Evolutionary conservation across 139 green algal species (phyloP).

Genomic region (Bryopsis sp.): DNA sequence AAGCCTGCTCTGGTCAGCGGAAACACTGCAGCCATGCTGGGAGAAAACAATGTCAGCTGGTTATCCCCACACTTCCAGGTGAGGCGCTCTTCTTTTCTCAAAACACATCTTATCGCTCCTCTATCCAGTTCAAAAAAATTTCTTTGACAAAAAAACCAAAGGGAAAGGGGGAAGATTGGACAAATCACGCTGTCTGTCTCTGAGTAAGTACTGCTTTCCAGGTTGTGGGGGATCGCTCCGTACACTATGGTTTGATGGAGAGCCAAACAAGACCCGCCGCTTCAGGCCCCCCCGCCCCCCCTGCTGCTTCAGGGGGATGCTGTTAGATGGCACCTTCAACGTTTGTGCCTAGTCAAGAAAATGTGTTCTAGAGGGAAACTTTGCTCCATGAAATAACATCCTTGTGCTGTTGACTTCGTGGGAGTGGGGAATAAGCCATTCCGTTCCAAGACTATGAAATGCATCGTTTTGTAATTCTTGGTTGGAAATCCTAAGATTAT

Average conservation of each 20-base stretch:
- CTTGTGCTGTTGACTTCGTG: neutral
- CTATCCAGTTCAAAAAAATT: neutral
- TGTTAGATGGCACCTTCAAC: neutral
- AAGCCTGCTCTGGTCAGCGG: slow-evolving; percentile 80
- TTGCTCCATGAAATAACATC: neutral
- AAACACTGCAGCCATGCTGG: slow-evolving; percentile 86
- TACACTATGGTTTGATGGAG: slow-evolving; percentile 8
- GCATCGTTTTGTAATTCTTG: neutral
- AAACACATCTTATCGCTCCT: neutral
- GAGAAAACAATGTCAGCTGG: slow-evolving; percentile 34
- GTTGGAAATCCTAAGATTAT: neutral
- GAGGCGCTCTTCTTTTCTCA: neutral
- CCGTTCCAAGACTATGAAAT: neutral
- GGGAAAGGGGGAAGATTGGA: neutral
- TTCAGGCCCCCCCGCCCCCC: no score
- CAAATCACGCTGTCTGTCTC: neutral
- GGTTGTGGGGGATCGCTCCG: slow-evolving; percentile 7
- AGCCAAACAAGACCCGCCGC: neutral
- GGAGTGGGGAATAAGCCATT: neutral
- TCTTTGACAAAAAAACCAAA: neutral
- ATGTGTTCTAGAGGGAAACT: no score
- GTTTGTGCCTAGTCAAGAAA: no score
- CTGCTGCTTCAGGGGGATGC: neutral
- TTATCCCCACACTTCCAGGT: slow-evolving; percentile 12
- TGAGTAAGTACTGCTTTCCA: neutral